Evolutionary conservation across 148 eudicot species (phyloP).

Genomic region (Rheum nobile): DNA sequence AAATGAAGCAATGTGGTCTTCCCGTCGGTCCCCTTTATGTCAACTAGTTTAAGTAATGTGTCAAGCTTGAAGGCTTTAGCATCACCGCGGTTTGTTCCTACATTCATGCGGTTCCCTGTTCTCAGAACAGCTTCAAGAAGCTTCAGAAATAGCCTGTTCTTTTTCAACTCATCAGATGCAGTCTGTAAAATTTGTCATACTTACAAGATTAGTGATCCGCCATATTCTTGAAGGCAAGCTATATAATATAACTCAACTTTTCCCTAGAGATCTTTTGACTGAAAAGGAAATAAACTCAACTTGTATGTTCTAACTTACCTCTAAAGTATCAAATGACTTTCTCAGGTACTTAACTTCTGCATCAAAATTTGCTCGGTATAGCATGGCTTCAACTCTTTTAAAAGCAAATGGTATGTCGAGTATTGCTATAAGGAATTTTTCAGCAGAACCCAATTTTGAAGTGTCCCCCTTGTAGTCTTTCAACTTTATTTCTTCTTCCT

Average conservation of each 20-base stretch:
- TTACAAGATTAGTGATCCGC: not conserved
- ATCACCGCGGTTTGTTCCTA: constrained; percentile 92
- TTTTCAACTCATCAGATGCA: constrained; percentile 79
- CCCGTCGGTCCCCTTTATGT: constrained; percentile 90
- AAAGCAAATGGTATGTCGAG: constrained; percentile 13
- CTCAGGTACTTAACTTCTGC: constrained; percentile 9
- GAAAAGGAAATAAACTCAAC: not conserved
- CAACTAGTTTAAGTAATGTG: constrained; percentile 74
- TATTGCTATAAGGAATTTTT: constrained; percentile 9
- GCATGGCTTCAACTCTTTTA: constrained; percentile 13
- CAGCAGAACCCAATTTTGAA: constrained; percentile 11
- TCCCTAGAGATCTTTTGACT: not conserved
- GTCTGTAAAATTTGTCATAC: constrained; percentile 26
- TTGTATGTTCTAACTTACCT: not conserved
- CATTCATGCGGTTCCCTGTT: constrained; percentile 98
- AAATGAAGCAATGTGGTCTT: constrained; percentile 96
- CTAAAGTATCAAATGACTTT: constrained; percentile 12
- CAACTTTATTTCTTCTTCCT: constrained; percentile 13
- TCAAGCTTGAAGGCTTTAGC: constrained; percentile 90
- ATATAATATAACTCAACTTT: not conserved
- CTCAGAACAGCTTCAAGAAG: constrained; percentile 93
- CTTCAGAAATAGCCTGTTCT: constrained; percentile 78
- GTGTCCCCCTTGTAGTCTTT: constrained; percentile 8
- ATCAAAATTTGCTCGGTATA: constrained; percentile 12
- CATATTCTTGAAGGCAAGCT: not conserved